A percentile compares a stretch with the other conserved stretches of the same genome.
Conservation (phyloP, 2,329 filamentous ascomycete genomes). For the Geosmithia flava region DNA sequence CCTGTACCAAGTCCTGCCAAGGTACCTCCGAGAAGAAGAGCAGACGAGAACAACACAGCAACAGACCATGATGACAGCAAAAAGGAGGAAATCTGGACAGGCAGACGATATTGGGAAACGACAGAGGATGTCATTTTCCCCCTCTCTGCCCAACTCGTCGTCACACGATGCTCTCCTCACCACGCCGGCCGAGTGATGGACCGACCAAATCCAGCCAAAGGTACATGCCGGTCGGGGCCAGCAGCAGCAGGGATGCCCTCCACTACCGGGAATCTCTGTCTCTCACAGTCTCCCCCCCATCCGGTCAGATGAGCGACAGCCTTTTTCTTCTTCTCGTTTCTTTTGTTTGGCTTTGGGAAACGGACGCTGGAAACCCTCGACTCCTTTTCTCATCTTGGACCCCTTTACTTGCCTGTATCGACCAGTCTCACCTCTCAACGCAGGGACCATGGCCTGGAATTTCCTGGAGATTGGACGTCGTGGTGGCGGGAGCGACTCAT, state of each 20-base stretch:
- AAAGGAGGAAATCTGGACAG: neutral
- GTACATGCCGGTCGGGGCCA: neutral
- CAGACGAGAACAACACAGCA: neutral
- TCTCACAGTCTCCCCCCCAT: neutral
- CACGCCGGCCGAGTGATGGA: neutral
- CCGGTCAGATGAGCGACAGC: neutral
- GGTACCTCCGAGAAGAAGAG: neutral
- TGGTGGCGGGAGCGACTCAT: neutral
- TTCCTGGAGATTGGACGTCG: neutral
- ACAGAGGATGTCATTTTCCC: neutral
- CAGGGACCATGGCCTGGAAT: neutral
- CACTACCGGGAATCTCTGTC: neutral
- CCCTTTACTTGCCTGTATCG: too few relatives aligned
- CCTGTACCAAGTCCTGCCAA: neutral
- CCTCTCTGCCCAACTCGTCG: neutral
- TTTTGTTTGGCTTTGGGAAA: neutral
- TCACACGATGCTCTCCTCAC: neutral
- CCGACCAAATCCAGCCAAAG: neutral
- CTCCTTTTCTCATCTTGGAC: too few relatives aligned
- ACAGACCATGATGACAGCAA: neutral
- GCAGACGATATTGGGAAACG: neutral
- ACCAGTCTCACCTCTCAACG: too few relatives aligned
- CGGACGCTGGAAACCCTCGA: too few relatives aligned
- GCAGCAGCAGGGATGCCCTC: neutral
- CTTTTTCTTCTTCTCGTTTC: neutral